Evolutionary conservation across 805 yeast species (phyloP).

Genomic region (Zygoascus ofunaensis): DNA sequence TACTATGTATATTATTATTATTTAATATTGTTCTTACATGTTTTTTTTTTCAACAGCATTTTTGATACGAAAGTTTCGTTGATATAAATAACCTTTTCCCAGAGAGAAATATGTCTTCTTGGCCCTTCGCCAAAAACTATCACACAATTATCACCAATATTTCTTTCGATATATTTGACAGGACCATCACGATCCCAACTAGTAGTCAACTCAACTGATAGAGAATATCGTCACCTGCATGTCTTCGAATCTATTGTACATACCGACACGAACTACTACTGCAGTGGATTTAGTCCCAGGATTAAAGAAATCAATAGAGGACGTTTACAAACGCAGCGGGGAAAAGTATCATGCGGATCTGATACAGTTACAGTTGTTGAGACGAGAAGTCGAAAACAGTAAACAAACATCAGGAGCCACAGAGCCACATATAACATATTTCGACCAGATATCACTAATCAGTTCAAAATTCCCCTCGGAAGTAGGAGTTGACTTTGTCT

Average conservation of each 20-base stretch:
- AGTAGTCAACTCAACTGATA: too few species aligned
- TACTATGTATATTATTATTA: too few species aligned
- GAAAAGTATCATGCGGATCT: constrained; percentile 35
- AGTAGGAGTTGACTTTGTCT: constrained; percentile 45
- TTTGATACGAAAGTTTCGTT: too few species aligned
- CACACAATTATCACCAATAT: too few species aligned
- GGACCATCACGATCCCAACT: too few species aligned
- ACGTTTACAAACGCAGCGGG: constrained; percentile 39
- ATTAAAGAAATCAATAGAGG: constrained; percentile 37
- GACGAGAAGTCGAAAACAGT: constrained; percentile 18
- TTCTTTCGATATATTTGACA: too few species aligned
- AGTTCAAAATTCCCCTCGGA: constrained; percentile 54
- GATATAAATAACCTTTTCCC: too few species aligned
- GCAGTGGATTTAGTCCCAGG: constrained; percentile 34
- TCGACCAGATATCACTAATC: constrained; percentile 13
- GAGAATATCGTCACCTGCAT: too few species aligned
- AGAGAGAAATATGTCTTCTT: neutral
- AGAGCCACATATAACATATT: constrained; percentile 15
- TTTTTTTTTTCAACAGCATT: too few species aligned
- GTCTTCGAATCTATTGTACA: constrained; percentile 35
- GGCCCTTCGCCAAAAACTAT: too few species aligned
- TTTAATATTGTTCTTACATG: too few species aligned
- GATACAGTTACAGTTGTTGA: constrained; percentile 22
- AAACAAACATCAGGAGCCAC: neutral
- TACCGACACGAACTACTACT: constrained; percentile 44